These are phyloP conservation scores for Paramecium octaurelia DNA, from an alignment of 73 alveolate species.

Conservation along the genomic window DNA sequence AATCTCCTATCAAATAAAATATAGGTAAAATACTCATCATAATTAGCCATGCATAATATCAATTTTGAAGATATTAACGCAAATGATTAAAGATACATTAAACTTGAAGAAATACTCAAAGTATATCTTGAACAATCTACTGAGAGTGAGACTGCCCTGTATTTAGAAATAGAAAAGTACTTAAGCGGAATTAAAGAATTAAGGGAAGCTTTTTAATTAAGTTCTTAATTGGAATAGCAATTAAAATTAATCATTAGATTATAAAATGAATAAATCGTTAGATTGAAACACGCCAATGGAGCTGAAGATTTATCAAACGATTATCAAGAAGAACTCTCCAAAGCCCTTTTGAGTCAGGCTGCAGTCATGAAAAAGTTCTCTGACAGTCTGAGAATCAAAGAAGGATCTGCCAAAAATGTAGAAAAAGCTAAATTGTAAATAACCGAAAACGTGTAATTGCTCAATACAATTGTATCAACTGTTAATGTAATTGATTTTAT, in stretches of 20 bases:
- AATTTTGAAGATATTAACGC: not conserved
- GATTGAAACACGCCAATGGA: slow-evolving; percentile 43
- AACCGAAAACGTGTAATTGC: not conserved
- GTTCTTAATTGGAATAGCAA: slow-evolving; percentile 18
- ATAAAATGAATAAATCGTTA: slow-evolving; percentile 33
- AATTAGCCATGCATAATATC: not conserved
- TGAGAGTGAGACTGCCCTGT: slow-evolving; percentile 51
- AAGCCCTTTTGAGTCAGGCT: not conserved
- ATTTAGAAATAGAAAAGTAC: slow-evolving; percentile 50
- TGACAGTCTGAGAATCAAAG: not conserved
- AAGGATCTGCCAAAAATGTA: not conserved
- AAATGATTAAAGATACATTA: slow-evolving; percentile 34
- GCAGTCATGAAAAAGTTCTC: not conserved
- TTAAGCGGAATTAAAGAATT: slow-evolving; percentile 38
- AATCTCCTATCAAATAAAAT: not conserved
- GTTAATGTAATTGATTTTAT: not conserved
- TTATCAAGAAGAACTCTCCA: not conserved
- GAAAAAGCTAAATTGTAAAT: not conserved
- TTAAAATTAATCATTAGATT: slow-evolving; percentile 32
- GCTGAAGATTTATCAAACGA: not conserved
- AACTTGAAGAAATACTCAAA: slow-evolving; percentile 50
- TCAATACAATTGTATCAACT: not conserved
- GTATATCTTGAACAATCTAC: slow-evolving; percentile 55
- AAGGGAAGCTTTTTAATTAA: slow-evolving; percentile 18
- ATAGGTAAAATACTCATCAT: not conserved